Base-by-base conservation (phyloP, 2,329 filamentous ascomycete species). In the Domatiomyces globalis region DNA sequence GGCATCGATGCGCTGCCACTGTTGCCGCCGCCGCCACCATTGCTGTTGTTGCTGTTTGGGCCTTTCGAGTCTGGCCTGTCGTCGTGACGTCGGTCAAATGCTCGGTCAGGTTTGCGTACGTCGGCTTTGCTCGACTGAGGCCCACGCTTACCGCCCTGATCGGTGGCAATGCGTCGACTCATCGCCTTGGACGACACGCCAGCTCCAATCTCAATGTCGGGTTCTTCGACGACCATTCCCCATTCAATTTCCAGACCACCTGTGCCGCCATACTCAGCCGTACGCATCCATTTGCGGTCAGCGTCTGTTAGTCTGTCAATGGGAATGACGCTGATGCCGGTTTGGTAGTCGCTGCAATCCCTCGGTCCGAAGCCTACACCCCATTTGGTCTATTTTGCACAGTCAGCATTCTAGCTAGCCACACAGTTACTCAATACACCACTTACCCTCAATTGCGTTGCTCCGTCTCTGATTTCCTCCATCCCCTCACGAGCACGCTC, bases 151-250 rank as follows among this genome's bases (percentile, higher is more conserved):
- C 72, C 72, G 48, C 72, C 71, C 49, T 69, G 68, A 56, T 75
- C 72, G 42, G 72, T 75, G 27, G 71, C 70, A 62, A 75, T 74
- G 36, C 72, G 71, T 60, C 72, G 67, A 58, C 71, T 73, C 61
- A 75, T 75, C 33, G 72, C 72, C 73, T 98, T 98, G 44, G 88
- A 95, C 17, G 89, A 95, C 12, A 98, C 94, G 51, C 92, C 92
- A 17, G 90, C 89, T 49, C 92, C 92, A 52, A 98, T 98, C 69
- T 98, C 92, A 61, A 98, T 98, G 64, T 98, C 92, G 2, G 92
- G 92, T 69, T 98, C 92, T 66, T 98, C 92, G 22, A 98, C 85
- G 5, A 89, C 84, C 70, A 98, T 80, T 43, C 89, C 88, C 12
- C 79, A 74, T 63, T 88, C 83, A 54, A 98, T 87, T 1, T 80